Base-by-base conservation (phyloP, 345 rosid species). In the Eucalyptus sp. region DNA sequence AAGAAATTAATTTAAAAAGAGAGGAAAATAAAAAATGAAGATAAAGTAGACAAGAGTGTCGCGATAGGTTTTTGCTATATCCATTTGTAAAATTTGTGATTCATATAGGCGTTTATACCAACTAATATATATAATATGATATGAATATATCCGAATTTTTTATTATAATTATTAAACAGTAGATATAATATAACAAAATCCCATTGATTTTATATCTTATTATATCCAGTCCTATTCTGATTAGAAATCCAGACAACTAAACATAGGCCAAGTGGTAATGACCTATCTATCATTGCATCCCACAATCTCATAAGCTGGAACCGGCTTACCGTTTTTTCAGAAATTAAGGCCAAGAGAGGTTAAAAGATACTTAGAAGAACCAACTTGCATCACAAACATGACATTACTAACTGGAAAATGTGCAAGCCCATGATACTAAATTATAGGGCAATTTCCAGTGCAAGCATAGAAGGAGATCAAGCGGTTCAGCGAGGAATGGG, bases 401-500 rank as follows among this genome's bases (percentile, higher is more conserved):
- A 71, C 46, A 10, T 37, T 37, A 37, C 29, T 76, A 37, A 37
- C 83, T 37, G 8, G 81, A 22, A 37, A 76, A 17, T 37, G 83
- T 76, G 48, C 48, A 20, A 76, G 43, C 83, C 48, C 83, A 5
- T 76, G 83, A 18, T 41, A 18, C 10, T 33, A 4, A 33, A 17
- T 41, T 10, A 37, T 37, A 37, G 13, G 83, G 83, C 8, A 76
- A 76, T 52, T 76, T 76, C 83, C 15, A 41, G 29, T 41, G 83
- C 83, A 76, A 37, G 83, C 29, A 11, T 37, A 10, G 58, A 52
- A 8, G 46, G 83, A 37, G 83, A 20, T 76, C 48, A 37, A 37
- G 22, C 7, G 14, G 48, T 76, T 68, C 89, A 68, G 56, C 56
- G 88, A 66, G 91, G 91, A 31, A 93, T 94, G 7, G 95, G 94